Conservation (phyloP, 805 yeast genomes). For the Saturnispora quitensis region DNA sequence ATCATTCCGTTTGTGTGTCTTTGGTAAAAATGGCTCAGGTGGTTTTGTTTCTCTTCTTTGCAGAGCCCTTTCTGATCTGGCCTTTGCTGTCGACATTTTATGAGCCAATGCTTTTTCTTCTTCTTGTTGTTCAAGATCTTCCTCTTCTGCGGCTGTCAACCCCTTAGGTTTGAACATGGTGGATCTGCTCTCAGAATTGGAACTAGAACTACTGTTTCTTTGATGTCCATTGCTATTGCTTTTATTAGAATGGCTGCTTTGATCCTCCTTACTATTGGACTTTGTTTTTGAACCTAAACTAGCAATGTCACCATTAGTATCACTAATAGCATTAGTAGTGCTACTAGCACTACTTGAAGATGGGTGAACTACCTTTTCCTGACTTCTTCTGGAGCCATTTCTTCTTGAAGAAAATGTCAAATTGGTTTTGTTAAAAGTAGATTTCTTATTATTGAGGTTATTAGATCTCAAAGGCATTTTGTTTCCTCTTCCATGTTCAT, state of each 20-base stretch:
- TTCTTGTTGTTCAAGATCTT: neutral
- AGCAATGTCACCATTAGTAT: neutral
- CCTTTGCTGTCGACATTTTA: neutral
- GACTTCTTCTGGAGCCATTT: neutral
- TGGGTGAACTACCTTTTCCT: neutral
- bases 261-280: neutral
- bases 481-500: neutral
- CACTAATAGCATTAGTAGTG: neutral
- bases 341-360: neutral
- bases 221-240: neutral
- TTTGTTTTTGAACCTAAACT: neutral
- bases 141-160: neutral
- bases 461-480: neutral
- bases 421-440: neutral
- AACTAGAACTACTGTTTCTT: neutral
- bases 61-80: constrained; percentile 1
- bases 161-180: neutral
- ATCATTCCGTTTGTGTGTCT: neutral
- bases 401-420: neutral
- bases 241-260: neutral
- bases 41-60: constrained; percentile 3
- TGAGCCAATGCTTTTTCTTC: neutral
- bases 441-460: neutral
- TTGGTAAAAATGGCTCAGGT: neutral
- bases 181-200: neutral